These are phyloP conservation scores for Claviceps pazoutovae DNA, from an alignment of 2,329 filamentous ascomycete species.

Conservation along the genomic window DNA sequence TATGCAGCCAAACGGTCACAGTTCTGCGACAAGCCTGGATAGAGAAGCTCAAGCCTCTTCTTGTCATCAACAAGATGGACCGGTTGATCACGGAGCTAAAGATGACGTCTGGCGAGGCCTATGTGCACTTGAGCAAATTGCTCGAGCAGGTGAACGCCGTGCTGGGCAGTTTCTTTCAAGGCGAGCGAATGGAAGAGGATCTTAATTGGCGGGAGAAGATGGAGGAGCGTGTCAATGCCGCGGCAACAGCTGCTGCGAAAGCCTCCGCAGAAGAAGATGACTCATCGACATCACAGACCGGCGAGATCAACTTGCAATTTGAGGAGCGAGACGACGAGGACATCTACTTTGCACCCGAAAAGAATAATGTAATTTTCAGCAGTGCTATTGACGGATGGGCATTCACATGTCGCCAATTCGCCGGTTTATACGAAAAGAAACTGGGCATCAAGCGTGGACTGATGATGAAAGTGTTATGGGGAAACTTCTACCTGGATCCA, in stretches of 20 bases:
- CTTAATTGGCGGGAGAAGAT: slow-evolving; percentile 88
- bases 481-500: slow-evolving; percentile 88
- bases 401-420: slow-evolving; percentile 91
- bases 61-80: slow-evolving; percentile 98
- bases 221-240: slow-evolving; percentile 68
- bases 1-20: slow-evolving; percentile 96
- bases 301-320: slow-evolving; percentile 46
- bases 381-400: slow-evolving; percentile 99
- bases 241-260: slow-evolving; percentile 50
- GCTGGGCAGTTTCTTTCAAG: slow-evolving; percentile 92
- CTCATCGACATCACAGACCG: slow-evolving; percentile 36
- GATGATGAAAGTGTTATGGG: slow-evolving; percentile 92
- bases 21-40: slow-evolving; percentile 90
- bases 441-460: slow-evolving; percentile 79
- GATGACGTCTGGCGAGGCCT: slow-evolving; percentile 82
- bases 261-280: slow-evolving; percentile 40
- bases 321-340: slow-evolving; percentile 92
- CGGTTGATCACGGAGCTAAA: slow-evolving; percentile 85
- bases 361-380: slow-evolving; percentile 97
- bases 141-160: slow-evolving; percentile 96
- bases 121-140: slow-evolving; percentile 75
- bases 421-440: slow-evolving; percentile 88
- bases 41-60: slow-evolving; percentile 83
- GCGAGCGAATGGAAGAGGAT: slow-evolving; percentile 97
- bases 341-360: slow-evolving; percentile 94